Base-by-base conservation (phyloP, 345 rosid genomes). In the Pugionium cornutum region DNA sequence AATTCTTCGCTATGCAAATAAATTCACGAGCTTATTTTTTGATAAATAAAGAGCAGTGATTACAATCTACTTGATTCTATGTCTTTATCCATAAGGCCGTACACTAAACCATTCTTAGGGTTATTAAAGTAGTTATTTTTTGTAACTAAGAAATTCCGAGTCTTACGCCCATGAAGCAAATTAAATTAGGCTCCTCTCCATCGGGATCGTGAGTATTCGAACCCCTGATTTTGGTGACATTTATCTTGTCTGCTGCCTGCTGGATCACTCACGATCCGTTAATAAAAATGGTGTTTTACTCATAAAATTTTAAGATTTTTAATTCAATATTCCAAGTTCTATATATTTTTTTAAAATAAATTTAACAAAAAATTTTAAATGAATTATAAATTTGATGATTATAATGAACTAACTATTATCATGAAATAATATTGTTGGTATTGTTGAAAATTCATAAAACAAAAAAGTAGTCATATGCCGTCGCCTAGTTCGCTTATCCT, bases 31-130 rank as follows among this genome's bases (percentile, higher is more conserved):
- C 4, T 42, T 9, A 40, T 29, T 40, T 61, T 60, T 6, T 53
- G 7, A 51, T 52, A 26, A 72, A 58, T 72, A 58, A 64, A 50
- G 66, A 11, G 58, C 58, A 47, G 53, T 40, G 1, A 28, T 54
- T 70, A 54, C 47, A 52, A 58, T 32, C 5, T 58, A 51, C 37
- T 50, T 59, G 9, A 9, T 41, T 51, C 56, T 46, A 27, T 46
- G 40, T 37, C 29, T 28, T 39, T 63, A 47, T 49, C 56, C 36
- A 62, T 7, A 44, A 33, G 4, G 7, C 4, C 42, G 50, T 43
- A 42, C 33, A 32, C 5, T 36, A 46, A 49, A 50, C 36, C 4
- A 29, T 25, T 30, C 52, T 47, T 7, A 3, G 5, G 6, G 9
- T 47, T 29, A 30, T 4, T 29, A 48, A 30, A 31, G 37, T 29